These are phyloP conservation scores for Aschersonia sp. DNA, from an alignment of 2,329 filamentous ascomycete species.

Conservation along the genomic window DNA sequence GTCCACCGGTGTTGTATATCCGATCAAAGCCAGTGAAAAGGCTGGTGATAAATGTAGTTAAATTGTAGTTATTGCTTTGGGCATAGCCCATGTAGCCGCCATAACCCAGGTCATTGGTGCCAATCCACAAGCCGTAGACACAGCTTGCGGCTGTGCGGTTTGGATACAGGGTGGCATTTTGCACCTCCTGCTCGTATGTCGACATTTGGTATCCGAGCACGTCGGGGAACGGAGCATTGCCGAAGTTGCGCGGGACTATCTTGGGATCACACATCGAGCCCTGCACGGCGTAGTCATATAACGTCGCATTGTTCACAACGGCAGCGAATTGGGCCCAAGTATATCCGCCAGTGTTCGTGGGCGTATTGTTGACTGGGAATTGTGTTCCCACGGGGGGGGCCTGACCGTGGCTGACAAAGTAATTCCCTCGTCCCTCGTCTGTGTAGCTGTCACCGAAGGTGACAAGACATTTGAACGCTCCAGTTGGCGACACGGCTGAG, in stretches of 20 bases:
- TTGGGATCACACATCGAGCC: conserved; percentile 61
- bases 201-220: conserved; percentile 47
- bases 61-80: conserved; percentile 41
- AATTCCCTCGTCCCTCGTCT: conserved; percentile 52
- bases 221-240: conserved; percentile 41
- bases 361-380: conserved; percentile 25
- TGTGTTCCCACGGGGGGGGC: conserved; percentile 46
- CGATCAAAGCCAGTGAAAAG: conserved; percentile 47
- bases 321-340: conserved; percentile 56
- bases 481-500: not conserved
- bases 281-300: conserved; percentile 56
- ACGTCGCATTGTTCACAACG: conserved; percentile 38
- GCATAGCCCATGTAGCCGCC: conserved; percentile 50
- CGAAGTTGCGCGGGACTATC: conserved; percentile 41
- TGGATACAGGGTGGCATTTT: conserved; percentile 22
- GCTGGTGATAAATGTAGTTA: conserved; percentile 53
- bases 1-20: conserved; percentile 55
- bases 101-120: conserved; percentile 63
- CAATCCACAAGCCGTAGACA: conserved; percentile 66
- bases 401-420: conserved; percentile 45
- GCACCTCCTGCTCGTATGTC: conserved; percentile 36
- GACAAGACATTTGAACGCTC: conserved; percentile 28
- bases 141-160: conserved; percentile 40
- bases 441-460: conserved; percentile 67
- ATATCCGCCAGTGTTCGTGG: conserved; percentile 49